phyloP scores from a whole-genome alignment of 768 basidiomycete species.

The Pulveroboletus sp. region DNA sequence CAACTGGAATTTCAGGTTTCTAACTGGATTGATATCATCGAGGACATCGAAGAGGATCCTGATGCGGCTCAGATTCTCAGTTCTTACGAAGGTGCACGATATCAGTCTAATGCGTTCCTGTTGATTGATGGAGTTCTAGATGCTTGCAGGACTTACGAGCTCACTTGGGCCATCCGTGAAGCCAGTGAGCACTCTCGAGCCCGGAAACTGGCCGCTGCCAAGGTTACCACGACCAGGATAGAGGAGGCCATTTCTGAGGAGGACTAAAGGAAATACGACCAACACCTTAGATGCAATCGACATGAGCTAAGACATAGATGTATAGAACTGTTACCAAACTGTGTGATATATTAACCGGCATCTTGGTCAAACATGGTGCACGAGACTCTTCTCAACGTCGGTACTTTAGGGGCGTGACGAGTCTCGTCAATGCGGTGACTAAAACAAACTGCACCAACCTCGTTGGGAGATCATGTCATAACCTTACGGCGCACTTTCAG shows the following conservation, averaged over 20 bases:
- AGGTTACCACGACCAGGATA: constrained; percentile 24
- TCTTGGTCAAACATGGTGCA: neutral
- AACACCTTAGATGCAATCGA: neutral
- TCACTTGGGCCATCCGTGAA: constrained; percentile 90
- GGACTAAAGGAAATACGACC: constrained; percentile 11
- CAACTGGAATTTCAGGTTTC: constrained; percentile 44
- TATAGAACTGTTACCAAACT: neutral
- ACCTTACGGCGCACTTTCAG: constrained; percentile 21
- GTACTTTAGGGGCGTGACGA: constrained; percentile 1
- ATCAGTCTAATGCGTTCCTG: neutral
- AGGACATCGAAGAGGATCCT: constrained; percentile 84
- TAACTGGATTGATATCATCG: constrained; percentile 83
- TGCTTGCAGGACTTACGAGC: constrained; percentile 82
- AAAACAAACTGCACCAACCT: constrained; percentile 28
- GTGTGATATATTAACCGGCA: neutral
- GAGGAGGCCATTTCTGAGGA: constrained; percentile 26
- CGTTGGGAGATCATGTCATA: constrained; percentile 34
- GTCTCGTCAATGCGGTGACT: neutral
- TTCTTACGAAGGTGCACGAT: constrained; percentile 69
- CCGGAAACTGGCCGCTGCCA: constrained; percentile 37
- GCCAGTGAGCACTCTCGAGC: constrained; percentile 66
- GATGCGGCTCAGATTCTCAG: constrained; percentile 77
- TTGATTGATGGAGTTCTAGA: constrained; percentile 38
- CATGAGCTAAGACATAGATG: neutral
- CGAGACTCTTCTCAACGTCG: no score